These are phyloP conservation scores for Candida fluviatilis DNA, from an alignment of 805 yeast genomes.

Conservation along the genomic window DNA sequence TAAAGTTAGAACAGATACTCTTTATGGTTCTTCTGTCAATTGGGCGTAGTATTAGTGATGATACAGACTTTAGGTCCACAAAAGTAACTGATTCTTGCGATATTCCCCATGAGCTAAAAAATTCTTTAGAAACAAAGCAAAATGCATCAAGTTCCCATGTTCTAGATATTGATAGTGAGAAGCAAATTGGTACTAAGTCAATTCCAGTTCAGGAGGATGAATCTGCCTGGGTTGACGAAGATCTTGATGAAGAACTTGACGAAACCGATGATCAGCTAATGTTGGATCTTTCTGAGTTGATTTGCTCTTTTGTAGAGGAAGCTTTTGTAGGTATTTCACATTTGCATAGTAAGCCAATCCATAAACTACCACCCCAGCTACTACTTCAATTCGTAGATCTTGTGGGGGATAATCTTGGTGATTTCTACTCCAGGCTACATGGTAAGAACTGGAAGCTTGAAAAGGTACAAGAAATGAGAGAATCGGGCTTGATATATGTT, in stretches of 20 bases:
- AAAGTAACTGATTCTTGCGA: too few species aligned
- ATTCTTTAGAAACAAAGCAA: too few species aligned
- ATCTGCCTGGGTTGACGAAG: too few species aligned
- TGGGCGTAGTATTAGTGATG: too few species aligned
- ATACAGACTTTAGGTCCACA: too few species aligned
- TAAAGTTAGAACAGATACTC: too few species aligned
- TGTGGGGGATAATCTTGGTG: conserved; percentile 25
- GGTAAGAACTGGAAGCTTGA: conserved; percentile 40
- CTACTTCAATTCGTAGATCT: conserved; percentile 17
- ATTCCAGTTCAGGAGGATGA: too few species aligned
- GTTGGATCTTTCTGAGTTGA: conserved; percentile 11
- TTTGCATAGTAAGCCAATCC: conserved; percentile 6
- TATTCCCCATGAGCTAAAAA: too few species aligned
- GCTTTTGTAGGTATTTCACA: conserved; percentile 9
- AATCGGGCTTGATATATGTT: conserved; percentile 43
- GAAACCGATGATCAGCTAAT: conserved; percentile 15
- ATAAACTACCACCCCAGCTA: conserved; percentile 2
- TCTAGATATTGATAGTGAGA: too few species aligned
- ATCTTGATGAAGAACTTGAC: conserved; percentile 7
- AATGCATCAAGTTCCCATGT: too few species aligned
- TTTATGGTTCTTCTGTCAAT: too few species aligned
- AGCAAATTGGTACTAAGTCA: too few species aligned
- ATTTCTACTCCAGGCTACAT: conserved; percentile 19
- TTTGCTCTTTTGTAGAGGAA: conserved; percentile 5
- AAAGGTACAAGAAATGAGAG: conserved; percentile 44